A percentile compares a stretch with the other conserved stretches of the same genome.
Conservation (phyloP, 2,329 filamentous ascomycete species). For the Cucurbitaria berberidis region DNA sequence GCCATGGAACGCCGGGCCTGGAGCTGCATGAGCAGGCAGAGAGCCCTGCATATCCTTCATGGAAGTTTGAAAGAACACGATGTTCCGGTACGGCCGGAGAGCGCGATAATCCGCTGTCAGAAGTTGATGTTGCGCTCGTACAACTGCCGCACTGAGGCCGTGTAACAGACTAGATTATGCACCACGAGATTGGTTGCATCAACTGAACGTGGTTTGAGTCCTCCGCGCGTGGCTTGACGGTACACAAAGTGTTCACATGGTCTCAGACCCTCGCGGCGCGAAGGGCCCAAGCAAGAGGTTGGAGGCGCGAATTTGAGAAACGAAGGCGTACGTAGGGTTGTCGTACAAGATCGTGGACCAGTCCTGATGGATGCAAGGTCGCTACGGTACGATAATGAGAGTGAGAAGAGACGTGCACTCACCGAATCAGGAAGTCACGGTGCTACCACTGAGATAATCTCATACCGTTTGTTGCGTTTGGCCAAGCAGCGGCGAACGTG, state of each 20-base stretch:
- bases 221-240: constrained; percentile 20
- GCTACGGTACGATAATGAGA: constrained; percentile 26
- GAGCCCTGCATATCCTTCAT: constrained; percentile 12
- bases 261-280: constrained; percentile 19
- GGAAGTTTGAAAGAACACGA: background rate
- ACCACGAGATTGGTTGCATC: constrained; percentile 39
- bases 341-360: constrained; percentile 29
- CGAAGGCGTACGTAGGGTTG: constrained; percentile 1
- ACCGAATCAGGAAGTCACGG: constrained; percentile 11
- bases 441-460: constrained; percentile 13
- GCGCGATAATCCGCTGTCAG: constrained; percentile 21
- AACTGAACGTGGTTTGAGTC: constrained; percentile 30
- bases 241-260: constrained; percentile 28
- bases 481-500: constrained; percentile 18
- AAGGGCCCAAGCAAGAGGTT: constrained; percentile 8
- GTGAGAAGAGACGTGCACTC: constrained; percentile 4
- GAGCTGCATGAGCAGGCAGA: background rate
- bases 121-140: constrained; percentile 19
- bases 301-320: constrained; percentile 6
- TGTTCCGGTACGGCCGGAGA: constrained; percentile 6
- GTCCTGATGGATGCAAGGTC: constrained; percentile 20
- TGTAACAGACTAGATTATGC: constrained; percentile 45
- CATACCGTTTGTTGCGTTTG: constrained; percentile 4
- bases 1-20: background rate
- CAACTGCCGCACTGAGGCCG: constrained; percentile 17